Conservation (phyloP, 1,284 basidiomycete species). For the Heterobasidion parviporum region DNA sequence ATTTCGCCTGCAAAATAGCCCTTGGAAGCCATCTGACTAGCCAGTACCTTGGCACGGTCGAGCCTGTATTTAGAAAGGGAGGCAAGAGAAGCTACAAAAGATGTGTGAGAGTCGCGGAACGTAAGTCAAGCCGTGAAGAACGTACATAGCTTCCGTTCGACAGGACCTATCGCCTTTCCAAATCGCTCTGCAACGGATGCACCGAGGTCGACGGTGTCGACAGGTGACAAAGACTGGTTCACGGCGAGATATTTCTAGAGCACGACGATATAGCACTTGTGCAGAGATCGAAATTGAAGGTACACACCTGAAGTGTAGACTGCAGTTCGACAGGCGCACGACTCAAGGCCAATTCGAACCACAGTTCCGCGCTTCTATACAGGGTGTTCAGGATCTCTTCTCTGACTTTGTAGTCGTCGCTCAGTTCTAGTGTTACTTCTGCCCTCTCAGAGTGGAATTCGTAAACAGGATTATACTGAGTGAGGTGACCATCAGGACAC, state of each 20-base stretch:
- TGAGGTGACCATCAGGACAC: not conserved
- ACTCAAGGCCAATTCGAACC: constrained; percentile 81
- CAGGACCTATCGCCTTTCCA: constrained; percentile 71
- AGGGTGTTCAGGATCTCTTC: constrained; percentile 79
- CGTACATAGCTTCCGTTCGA: constrained; percentile 73
- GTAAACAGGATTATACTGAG: constrained; percentile 82
- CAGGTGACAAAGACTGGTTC: constrained; percentile 56
- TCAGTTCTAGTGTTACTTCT: constrained; percentile 71
- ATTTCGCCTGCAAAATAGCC: constrained; percentile 84
- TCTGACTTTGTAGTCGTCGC: constrained; percentile 82
- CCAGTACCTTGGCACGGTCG: constrained; percentile 70
- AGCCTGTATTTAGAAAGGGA: constrained; percentile 51
- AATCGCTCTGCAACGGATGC: constrained; percentile 84
- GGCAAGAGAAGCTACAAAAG: constrained; percentile 47
- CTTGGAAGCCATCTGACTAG: constrained; percentile 80
- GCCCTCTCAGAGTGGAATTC: constrained; percentile 77
- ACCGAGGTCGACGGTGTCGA: constrained; percentile 79
- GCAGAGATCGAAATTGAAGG: not conserved
- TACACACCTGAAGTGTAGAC: constrained; percentile 75
- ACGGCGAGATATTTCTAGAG: constrained; percentile 75
- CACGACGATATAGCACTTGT: not conserved
- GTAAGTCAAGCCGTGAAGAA: not conserved
- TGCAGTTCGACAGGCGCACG: constrained; percentile 91
- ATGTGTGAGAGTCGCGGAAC: not conserved
- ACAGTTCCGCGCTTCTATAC: constrained; percentile 66